These are phyloP conservation scores for Rhizophagus clarus DNA, from an alignment of 192 early-diverging fungal genomes.

Conservation along the genomic window DNA sequence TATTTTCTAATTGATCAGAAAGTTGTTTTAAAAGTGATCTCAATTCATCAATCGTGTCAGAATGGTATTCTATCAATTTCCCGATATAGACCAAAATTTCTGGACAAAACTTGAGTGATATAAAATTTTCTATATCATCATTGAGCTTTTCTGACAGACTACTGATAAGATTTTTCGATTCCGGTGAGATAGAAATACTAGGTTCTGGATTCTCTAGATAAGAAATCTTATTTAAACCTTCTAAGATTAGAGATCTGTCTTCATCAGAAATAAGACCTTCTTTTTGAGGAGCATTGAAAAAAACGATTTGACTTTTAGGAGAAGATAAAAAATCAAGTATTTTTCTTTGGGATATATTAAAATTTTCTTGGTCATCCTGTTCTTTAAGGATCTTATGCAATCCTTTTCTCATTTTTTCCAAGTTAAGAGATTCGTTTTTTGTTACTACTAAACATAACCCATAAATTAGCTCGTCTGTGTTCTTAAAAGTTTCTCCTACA, in stretches of 20 bases:
- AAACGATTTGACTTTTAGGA: conserved; percentile 12
- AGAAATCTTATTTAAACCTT: conserved; percentile 9
- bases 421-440: background rate
- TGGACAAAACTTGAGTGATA: background rate
- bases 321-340: conserved; percentile 12
- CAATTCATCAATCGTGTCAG: background rate
- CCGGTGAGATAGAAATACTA: background rate
- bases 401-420: background rate
- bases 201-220: background rate
- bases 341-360: background rate
- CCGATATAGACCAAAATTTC: background rate
- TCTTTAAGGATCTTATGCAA: background rate
- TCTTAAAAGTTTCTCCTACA: conserved; percentile 6
- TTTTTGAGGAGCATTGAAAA: background rate
- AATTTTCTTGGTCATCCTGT: conserved; percentile 3
- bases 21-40: background rate
- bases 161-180: background rate
- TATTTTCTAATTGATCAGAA: background rate
- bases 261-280: conserved; percentile 4
- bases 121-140: conserved; percentile 1
- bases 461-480: background rate
- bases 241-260: background rate
- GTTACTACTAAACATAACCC: conserved; percentile 4
- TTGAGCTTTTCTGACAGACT: background rate
- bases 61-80: background rate